Base-by-base conservation (phyloP, 176 grass and related monocot species). In the Avena atlantica region DNA sequence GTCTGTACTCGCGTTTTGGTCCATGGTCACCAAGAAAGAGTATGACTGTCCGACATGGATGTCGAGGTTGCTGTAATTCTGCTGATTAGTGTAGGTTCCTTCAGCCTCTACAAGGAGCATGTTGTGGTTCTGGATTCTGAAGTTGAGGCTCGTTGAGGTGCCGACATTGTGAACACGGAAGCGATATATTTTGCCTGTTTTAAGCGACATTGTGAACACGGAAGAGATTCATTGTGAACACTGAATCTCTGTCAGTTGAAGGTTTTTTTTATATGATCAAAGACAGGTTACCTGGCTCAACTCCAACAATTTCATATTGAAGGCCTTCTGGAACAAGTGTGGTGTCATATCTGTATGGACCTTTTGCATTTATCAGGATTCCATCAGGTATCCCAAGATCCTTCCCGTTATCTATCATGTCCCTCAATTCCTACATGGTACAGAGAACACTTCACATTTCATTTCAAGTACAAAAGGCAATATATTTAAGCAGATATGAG, bases 1-100 rank as follows among this genome's bases (percentile, higher is more conserved):
- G 78, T 98, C 96, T 1, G 65, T 87, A 71, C 92, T 96, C 6
- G 96, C 96, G 69, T 95, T 92, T 63, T 98, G 92, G 85, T 98
- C 84, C 93, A 94, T 95, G 34, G 93, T 95, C 65, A 94, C 84
- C 74, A 98, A 81, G 87, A 98, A 94, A 31, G 93, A 98, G 60
- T 92, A 98, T 14, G 93, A 98, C 68, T 98, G 96, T 8, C 96
- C 93, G 8, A 98, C 93, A 88, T 98, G 96, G 66, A 98, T 94
- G 79, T 98, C 96, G 0, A 98, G 87, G 75, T 88, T 90, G 81
- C 90, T 91, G 70, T 82, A 95, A 74, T 98, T 98, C 82, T 98
- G 92, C 84, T 96, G 87, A 25, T 49, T 74, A 37, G 93, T 98
- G 70, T 98, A 98, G 17, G 93, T 92, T 85, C 96, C 96, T 88